Evolutionary conservation across 345 rosid genomes (phyloP), one percentile per base, ranked within the genome.

Genomic region (Brassica juncea): DNA sequence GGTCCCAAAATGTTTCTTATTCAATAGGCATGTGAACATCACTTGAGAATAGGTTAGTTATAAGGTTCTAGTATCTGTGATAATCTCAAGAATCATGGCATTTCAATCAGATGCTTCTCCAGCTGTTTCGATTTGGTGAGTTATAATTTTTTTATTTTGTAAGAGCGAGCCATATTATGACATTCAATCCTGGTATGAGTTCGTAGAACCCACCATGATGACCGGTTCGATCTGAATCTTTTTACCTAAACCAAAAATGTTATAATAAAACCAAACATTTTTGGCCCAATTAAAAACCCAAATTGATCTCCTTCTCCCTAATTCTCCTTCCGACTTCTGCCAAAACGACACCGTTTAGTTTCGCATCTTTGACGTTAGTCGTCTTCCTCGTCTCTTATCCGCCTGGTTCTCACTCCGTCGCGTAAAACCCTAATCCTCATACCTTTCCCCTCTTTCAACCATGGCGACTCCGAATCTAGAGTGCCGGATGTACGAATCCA

Each of bases 401-500:
- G 6, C 39, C 39, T 34, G 8, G 1, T 34, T 34, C 12, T 9
- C 11, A 4, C 39, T 57, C 28, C 71, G 71, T 71, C 81, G 71
- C 79, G 16, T 49, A 80, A 80, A 80, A 74, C 83, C 83, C 83
- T 80, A 80, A 75, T 1, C 32, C 55, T 55, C 83, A 6, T 5
- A 34, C 37, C 6, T 6, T 55, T 76, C 39, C 39, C 57, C 61
- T 21, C 71, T 27, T 7, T 19, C 80, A 70, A 59, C 65, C 81
- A 88, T 86, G 94, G 93, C 90, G 75, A 54, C 60, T 8, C 97
- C 96, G 44, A 95, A 90, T 84, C 90, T 95, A 5, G 99, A 93
- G 84, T 95, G 99, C 81, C 87, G 99, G 54, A 95, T 91, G 97
- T 95, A 95, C 88, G 99, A 93, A 77, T 80, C 95, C 3, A 84